Conservation (phyloP, 768 basidiomycete species). For the Boletus bicolor region DNA sequence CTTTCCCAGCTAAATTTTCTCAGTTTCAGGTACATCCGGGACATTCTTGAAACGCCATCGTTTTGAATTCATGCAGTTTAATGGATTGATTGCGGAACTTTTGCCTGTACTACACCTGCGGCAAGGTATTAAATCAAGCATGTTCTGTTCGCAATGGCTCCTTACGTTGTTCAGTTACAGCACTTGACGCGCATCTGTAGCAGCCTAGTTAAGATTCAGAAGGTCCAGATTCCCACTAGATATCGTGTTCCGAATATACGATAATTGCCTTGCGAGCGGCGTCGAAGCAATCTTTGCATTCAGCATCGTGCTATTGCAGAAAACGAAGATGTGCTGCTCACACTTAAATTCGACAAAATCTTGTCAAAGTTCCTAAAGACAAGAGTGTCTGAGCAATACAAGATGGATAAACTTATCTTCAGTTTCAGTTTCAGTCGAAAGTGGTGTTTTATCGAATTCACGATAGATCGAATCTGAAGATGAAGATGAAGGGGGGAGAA, state of each 20-base stretch:
- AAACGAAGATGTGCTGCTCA: conserved; percentile 80
- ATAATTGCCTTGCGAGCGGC: conserved; percentile 93
- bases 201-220: not conserved
- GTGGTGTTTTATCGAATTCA: not conserved
- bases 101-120: conserved; percentile 89
- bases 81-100: conserved; percentile 88
- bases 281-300: conserved; percentile 98
- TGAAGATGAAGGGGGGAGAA: conserved; percentile 24
- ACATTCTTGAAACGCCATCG: conserved; percentile 2
- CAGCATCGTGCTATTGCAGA: conserved; percentile 79
- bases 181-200: not conserved
- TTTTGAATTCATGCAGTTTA: conserved; percentile 59
- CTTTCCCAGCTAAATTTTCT: not conserved
- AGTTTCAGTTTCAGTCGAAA: not conserved
- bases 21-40: conserved; percentile 56
- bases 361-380: conserved; percentile 72
- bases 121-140: conserved; percentile 94
- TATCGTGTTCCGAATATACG: conserved; percentile 94
- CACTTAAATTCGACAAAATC: conserved; percentile 89
- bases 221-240: conserved; percentile 80
- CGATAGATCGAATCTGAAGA: conserved; percentile 23
- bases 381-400: conserved; percentile 80
- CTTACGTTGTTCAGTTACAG: conserved; percentile 95
- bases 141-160: conserved; percentile 99
- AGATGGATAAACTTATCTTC: conserved; percentile 33